These are phyloP conservation scores for Eucalyptus victrix DNA, from an alignment of 345 rosid genomes.

Conservation along the genomic window DNA sequence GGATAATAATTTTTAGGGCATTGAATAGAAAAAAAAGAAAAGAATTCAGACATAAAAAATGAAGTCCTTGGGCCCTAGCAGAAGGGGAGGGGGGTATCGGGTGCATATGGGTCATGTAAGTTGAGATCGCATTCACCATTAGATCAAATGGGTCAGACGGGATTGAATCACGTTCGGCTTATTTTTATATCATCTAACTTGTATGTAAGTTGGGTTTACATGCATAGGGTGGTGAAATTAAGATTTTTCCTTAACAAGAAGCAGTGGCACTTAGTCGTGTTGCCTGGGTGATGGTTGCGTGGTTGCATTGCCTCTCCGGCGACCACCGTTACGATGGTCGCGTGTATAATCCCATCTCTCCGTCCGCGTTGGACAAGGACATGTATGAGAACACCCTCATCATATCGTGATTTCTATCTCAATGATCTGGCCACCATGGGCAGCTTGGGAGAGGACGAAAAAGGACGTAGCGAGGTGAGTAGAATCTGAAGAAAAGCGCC, in stretches of 20 bases:
- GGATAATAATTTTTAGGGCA: too few relatives aligned
- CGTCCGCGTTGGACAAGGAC: neutral
- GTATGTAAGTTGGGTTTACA: neutral
- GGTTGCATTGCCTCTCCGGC: neutral
- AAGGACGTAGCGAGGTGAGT: neutral
- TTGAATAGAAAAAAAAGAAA: too few relatives aligned
- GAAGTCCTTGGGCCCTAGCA: too few relatives aligned
- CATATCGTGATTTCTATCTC: neutral
- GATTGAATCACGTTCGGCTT: neutral
- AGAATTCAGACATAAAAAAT: neutral
- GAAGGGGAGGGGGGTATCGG: neutral
- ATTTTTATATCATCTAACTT: neutral
- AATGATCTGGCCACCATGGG: neutral
- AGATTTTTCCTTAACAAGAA: neutral
- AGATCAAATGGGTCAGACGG: neutral
- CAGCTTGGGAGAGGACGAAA: neutral
- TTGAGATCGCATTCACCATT: neutral
- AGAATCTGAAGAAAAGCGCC: neutral
- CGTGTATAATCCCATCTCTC: neutral
- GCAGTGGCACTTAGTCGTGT: neutral
- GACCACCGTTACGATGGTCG: neutral
- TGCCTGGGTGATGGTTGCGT: neutral
- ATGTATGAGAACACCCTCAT: neutral
- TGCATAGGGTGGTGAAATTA: neutral
- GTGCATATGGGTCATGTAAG: neutral